Conservation (phyloP, 116 monocot genomes). For the Zostera marina region DNA sequence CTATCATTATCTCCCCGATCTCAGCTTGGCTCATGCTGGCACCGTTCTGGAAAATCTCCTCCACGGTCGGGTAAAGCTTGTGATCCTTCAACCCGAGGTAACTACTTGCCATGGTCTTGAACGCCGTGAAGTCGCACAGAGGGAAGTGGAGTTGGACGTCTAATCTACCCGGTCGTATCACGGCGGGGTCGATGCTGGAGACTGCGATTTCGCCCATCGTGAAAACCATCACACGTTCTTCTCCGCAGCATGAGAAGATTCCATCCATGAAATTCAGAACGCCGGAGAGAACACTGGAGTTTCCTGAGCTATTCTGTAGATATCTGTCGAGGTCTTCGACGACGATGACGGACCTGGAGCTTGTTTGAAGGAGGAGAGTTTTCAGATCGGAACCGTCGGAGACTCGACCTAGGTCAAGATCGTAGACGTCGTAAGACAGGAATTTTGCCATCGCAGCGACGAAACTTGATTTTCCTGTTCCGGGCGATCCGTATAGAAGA, state of each 20-base stretch:
- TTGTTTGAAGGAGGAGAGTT: constrained; percentile 41
- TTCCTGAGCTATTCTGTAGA: neutral
- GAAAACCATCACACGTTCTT: constrained; percentile 86
- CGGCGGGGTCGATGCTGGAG: constrained; percentile 28
- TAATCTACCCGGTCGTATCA: constrained; percentile 48
- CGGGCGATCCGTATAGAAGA: constrained; percentile 56
- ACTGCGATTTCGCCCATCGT: constrained; percentile 31
- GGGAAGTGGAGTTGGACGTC: constrained; percentile 79
- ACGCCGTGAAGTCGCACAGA: constrained; percentile 70
- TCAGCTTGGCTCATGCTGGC: constrained; percentile 62
- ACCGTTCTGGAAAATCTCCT: constrained; percentile 63
- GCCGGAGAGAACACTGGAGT: constrained; percentile 23
- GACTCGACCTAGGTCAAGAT: constrained; percentile 39
- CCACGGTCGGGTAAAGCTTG: constrained; percentile 72
- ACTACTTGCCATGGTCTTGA: constrained; percentile 72
- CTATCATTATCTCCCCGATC: constrained; percentile 91
- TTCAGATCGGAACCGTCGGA: constrained; percentile 18
- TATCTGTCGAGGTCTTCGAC: constrained; percentile 71
- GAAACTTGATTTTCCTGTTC: constrained; percentile 82
- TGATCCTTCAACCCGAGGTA: constrained; percentile 83
- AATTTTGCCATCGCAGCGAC: constrained; percentile 79
- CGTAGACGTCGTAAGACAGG: constrained; percentile 70
- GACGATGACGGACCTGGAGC: constrained; percentile 55
- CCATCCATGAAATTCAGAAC: constrained; percentile 77
- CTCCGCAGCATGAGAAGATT: constrained; percentile 68